phyloP scores from a whole-genome alignment of 768 basidiomycete species.

The Psilocybe cyanescens region DNA sequence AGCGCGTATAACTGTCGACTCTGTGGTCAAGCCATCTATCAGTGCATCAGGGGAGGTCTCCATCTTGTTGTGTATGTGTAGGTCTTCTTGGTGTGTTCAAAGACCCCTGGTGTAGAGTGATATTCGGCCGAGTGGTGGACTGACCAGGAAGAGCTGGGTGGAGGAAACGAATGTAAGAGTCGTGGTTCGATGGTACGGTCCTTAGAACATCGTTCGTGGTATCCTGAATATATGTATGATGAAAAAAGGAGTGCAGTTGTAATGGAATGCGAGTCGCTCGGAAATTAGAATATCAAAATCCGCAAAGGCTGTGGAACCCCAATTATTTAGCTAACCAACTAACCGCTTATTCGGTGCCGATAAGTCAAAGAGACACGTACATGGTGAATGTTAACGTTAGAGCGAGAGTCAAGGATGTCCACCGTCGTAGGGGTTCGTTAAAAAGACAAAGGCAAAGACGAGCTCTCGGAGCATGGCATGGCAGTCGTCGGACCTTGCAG shows the following conservation, averaged over 20 bases:
- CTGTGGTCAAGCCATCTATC: slow-evolving; percentile 13
- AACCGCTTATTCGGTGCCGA: no score
- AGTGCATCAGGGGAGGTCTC: slow-evolving; percentile 26
- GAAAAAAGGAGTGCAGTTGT: not conserved
- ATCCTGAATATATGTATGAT: not conserved
- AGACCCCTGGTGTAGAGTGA: not conserved
- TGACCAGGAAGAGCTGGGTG: not conserved
- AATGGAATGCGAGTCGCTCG: not conserved
- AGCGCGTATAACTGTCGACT: slow-evolving; percentile 34
- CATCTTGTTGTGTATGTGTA: slow-evolving; percentile 14
- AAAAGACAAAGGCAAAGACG: no score
- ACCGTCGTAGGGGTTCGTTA: no score
- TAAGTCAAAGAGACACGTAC: no score
- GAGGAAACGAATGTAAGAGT: not conserved
- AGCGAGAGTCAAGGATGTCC: no score
- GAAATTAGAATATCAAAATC: no score
- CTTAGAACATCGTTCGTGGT: not conserved
- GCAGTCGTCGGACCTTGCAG: no score
- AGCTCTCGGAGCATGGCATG: no score
- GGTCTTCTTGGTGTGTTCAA: not conserved
- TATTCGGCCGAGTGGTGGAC: not conserved
- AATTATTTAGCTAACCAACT: no score
- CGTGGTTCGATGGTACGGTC: not conserved
- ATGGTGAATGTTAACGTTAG: no score
- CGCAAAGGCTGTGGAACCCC: not conserved